Evolutionary conservation across 352 stramenopile genomes (phyloP).

Genomic region (Phytophthora pinifolia): DNA sequence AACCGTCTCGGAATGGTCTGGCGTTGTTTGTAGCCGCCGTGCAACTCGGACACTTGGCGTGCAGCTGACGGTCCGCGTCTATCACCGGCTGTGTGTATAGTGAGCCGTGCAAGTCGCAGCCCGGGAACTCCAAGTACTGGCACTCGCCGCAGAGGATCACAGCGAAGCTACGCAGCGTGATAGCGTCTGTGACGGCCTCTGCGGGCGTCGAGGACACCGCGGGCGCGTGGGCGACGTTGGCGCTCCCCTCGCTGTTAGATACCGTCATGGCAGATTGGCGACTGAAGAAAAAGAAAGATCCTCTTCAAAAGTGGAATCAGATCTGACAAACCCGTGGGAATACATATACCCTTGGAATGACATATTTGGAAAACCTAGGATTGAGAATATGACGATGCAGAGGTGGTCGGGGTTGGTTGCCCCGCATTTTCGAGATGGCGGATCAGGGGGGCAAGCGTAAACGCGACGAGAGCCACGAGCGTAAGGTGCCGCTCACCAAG

Average conservation of each 20-base stretch:
- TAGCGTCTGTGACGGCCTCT: conserved; percentile 1
- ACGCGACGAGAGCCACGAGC: conserved; percentile 53
- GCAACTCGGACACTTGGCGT: conserved; percentile 86
- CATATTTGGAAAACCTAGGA: not conserved
- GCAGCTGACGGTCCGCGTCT: conserved; percentile 23
- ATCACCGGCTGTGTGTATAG: conserved; percentile 75
- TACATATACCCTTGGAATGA: not conserved
- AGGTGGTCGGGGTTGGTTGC: conserved; percentile 22
- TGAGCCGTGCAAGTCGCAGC: conserved; percentile 83
- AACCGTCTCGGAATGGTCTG: conserved; percentile 81
- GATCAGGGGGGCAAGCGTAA: conserved; percentile 59
- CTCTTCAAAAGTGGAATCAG: conserved; percentile 12
- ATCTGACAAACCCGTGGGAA: conserved; percentile 2
- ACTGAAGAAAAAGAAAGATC: conserved; percentile 27
- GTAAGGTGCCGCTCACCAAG: conserved; percentile 30
- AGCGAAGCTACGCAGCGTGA: conserved; percentile 64
- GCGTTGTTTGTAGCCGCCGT: conserved; percentile 83
- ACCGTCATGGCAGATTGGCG: conserved; percentile 36
- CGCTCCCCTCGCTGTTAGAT: conserved; percentile 34
- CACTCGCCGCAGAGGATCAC: conserved; percentile 83
- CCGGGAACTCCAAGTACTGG: conserved; percentile 87
- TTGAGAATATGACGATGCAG: not conserved
- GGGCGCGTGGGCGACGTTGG: conserved; percentile 1
- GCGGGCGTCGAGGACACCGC: not conserved
- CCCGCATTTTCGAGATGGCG: conserved; percentile 30